These are phyloP conservation scores for Canavalia gladiata DNA, from an alignment of 306 rosid genomes.

Conservation along the genomic window DNA sequence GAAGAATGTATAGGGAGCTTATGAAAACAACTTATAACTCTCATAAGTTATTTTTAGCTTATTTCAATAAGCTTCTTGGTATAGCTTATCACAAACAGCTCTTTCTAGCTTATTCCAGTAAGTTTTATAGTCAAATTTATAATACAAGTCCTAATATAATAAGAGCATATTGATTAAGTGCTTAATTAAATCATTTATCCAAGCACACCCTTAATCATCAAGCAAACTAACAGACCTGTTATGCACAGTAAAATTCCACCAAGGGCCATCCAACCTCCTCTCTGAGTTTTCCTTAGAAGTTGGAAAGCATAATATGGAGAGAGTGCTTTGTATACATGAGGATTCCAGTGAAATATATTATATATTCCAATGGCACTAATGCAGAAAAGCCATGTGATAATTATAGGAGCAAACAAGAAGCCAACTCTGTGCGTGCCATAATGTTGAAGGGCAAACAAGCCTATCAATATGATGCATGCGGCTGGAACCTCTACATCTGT, in stretches of 20 bases:
- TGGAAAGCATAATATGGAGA: conserved; percentile 77
- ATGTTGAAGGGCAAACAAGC: conserved; percentile 95
- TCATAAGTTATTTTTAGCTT: no score
- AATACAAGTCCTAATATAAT: no score
- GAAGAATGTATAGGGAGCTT: no score
- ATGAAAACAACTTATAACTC: no score
- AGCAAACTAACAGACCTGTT: conserved; percentile 65
- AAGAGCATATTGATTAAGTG: no score
- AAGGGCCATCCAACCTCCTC: conserved; percentile 86
- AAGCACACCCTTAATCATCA: conserved; percentile 26
- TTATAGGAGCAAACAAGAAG: conserved; percentile 91
- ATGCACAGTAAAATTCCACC: conserved; percentile 94
- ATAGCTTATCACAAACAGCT: no score
- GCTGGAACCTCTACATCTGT: conserved; percentile 89
- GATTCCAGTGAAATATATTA: conserved; percentile 84
- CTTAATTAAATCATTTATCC: no score
- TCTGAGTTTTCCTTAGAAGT: conserved; percentile 76
- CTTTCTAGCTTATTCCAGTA: no score
- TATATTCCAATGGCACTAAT: conserved; percentile 86
- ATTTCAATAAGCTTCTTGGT: no score
- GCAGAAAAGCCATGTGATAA: conserved; percentile 85
- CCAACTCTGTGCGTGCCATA: conserved; percentile 96
- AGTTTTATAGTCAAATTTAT: no score
- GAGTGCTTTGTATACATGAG: conserved; percentile 72
- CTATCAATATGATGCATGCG: conserved; percentile 79